Base-by-base conservation (phyloP, 352 stramenopile species). In the Globisporangium rhizosaccharum region DNA sequence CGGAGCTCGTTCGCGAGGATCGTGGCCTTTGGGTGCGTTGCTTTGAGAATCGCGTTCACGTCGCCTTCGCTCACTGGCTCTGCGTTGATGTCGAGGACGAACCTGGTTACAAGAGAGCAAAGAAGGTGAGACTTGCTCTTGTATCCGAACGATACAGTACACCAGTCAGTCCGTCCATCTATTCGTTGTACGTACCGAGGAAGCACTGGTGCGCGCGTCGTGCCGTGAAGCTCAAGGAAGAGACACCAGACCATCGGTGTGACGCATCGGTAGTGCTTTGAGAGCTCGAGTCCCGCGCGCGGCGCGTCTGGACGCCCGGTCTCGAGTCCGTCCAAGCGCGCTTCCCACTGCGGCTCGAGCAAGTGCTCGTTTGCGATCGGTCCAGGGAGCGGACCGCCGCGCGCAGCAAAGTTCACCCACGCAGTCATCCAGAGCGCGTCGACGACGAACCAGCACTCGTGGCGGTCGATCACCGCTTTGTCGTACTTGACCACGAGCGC, bases 221-320 rank as follows among this genome's bases (percentile, higher is more conserved):
- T 58, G n/a, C 82, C 80, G 42, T 92, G 76, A 17, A 92, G 68
- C 60, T 85, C 78, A 23, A 64, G 54, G 17, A 92, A 66, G 20
- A 92, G 58, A 51, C 76, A 80, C 78, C 78, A 92, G 36, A 92
- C 73, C 68, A 90, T 84, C n/a, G 82, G 79, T 2, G 80, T 70
- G n/a, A 92, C 80, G 52, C 78, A 78, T 9, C 79, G 79, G 44
- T 82, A 92, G 66, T 92, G 67, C 51, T 74, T 82, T 15, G 61
- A 67, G 45, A 84, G 53, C 59, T 71, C 58, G 0, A 92, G 70
- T 0, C 59, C 72, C 14, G 67, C 30, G 14, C 73, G 76, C 8
- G 78, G 65, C 26, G 67, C 66, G n/a, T 83, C 77, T 14, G 70
- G 55, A 0, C 76, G 68, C 1, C 79, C 79, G 3, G 60, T 51